These are phyloP conservation scores for Emmonsia crescens DNA, from an alignment of 2,329 filamentous ascomycete genomes.

Conservation along the genomic window DNA sequence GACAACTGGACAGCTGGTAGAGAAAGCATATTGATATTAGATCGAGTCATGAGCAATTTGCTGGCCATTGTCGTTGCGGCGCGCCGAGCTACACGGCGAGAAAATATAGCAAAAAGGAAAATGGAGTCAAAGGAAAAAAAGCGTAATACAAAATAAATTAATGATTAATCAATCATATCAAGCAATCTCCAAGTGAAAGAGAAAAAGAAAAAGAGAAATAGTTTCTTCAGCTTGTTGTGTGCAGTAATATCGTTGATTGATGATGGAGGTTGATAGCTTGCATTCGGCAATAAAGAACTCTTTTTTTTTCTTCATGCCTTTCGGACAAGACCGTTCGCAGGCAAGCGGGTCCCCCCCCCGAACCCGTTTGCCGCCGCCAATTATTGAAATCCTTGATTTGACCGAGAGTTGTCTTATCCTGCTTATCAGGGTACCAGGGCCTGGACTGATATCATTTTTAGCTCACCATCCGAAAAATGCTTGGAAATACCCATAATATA, in stretches of 20 bases:
- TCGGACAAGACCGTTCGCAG: not conserved
- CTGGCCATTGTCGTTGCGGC: slow-evolving; percentile 20
- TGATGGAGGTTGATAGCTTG: no score
- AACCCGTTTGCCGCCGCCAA: not conserved
- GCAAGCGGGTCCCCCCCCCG: not conserved
- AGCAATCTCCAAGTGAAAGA: not conserved
- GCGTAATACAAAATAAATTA: not conserved
- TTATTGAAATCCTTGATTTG: not conserved
- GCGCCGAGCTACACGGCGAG: not conserved
- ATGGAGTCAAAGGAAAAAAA: not conserved
- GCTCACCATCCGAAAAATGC: not conserved
- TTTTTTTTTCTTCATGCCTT: not conserved
- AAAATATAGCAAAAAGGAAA: not conserved
- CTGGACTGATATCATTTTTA: not conserved
- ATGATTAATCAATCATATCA: not conserved
- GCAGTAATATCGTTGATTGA: not conserved
- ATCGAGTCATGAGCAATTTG: slow-evolving; percentile 25
- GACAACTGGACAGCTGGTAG: slow-evolving; percentile 25
- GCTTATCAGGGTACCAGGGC: not conserved
- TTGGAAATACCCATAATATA: no score
- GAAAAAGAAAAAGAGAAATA: not conserved
- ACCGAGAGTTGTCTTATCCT: no score
- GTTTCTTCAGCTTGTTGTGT: not conserved
- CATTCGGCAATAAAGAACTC: not conserved
- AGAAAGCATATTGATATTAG: slow-evolving; percentile 23